phyloP scores from a whole-genome alignment of 768 basidiomycete species.

The Collybia sordida region DNA sequence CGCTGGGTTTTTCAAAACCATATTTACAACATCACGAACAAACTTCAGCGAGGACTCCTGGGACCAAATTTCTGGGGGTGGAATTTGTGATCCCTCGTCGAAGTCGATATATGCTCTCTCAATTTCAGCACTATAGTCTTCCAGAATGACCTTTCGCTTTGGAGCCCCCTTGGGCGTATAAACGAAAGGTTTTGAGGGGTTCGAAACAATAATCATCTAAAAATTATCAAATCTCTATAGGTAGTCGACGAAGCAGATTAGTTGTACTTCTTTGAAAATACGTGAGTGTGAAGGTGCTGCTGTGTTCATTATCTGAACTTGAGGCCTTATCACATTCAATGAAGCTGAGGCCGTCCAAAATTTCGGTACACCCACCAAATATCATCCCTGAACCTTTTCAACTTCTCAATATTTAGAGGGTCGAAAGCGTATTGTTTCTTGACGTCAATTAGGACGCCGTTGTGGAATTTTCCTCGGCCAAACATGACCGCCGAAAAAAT shows the following conservation, averaged over 20 bases:
- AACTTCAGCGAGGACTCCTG: slow-evolving; percentile 21
- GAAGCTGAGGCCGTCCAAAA: no score
- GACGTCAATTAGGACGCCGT: slow-evolving; percentile 34
- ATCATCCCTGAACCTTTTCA: no score
- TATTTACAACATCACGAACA: slow-evolving; percentile 29
- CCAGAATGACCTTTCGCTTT: slow-evolving; percentile 29
- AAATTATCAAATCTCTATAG: not conserved
- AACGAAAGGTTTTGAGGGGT: slow-evolving; percentile 38
- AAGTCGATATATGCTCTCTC: slow-evolving; percentile 30
- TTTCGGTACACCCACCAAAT: no score
- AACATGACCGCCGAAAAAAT: slow-evolving; percentile 34
- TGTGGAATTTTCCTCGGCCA: slow-evolving; percentile 32
- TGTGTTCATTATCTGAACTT: slow-evolving; percentile 37
- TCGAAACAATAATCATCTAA: slow-evolving; percentile 44
- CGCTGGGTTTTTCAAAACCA: slow-evolving; percentile 21
- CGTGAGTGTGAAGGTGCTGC: slow-evolving; percentile 44
- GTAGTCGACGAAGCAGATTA: not conserved
- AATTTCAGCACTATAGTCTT: slow-evolving; percentile 40
- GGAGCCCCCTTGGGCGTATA: slow-evolving; percentile 41
- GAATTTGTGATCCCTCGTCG: slow-evolving; percentile 5
- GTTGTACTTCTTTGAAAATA: slow-evolving; percentile 42
- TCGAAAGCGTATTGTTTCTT: slow-evolving; percentile 19
- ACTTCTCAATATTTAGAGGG: slow-evolving; percentile 15
- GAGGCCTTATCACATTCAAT: not conserved
- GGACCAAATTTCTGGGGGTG: slow-evolving; percentile 25